Conservation (phyloP, 257 asterid species). For the Solanum chmielewskii region DNA sequence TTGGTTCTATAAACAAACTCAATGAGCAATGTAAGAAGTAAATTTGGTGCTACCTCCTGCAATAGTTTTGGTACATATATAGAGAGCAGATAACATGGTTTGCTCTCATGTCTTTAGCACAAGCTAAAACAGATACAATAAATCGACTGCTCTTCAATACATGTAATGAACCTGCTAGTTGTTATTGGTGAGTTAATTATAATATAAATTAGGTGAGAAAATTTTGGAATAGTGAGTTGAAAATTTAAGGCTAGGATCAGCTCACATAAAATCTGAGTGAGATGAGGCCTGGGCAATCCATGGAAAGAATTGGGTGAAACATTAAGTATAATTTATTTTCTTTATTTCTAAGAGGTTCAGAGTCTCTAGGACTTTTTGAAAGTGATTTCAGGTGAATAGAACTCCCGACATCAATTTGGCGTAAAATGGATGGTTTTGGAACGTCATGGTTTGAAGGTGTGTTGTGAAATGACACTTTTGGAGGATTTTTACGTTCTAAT, state of each 20-base stretch:
- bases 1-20: not conserved
- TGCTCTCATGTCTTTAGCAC: slow-evolving; percentile 95
- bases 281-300: not conserved
- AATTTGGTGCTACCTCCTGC: slow-evolving; percentile 18
- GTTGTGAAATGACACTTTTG: not conserved
- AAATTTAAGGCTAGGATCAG: not conserved
- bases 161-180: not conserved
- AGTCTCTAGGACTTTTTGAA: not conserved
- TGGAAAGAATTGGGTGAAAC: not conserved
- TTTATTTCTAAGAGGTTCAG: not conserved
- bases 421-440: not conserved
- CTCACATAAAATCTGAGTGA: not conserved
- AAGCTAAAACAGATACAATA: slow-evolving; percentile 80
- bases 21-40: not conserved
- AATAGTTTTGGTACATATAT: slow-evolving; percentile 48
- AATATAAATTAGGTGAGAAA: not conserved
- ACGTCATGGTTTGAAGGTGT: not conserved
- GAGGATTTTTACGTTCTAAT: not conserved
- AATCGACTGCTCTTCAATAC: not conserved
- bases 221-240: not conserved
- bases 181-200: not conserved
- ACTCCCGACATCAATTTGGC: not conserved
- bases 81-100: slow-evolving; percentile 67
- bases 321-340: not conserved
- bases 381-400: not conserved